Evolutionary conservation across 129 eudicot species (phyloP), one percentile per base, ranked within the genome.

Genomic region (Heracleum sosnowskyi): DNA sequence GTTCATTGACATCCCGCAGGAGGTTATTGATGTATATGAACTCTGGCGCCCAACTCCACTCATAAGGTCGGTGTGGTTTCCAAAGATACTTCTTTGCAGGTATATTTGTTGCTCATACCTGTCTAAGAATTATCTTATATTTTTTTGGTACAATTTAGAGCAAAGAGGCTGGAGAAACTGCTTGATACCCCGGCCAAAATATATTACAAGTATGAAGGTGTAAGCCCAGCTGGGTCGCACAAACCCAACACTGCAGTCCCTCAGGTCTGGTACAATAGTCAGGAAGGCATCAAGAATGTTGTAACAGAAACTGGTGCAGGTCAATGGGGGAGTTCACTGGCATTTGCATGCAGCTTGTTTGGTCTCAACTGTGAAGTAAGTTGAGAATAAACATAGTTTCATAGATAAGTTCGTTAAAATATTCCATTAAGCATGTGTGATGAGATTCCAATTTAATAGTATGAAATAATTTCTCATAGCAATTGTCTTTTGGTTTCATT

Each of bases 291-390:
- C 78, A 88, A 91, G 88, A 91, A 88, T 34, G 75, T 95, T 31
- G 98, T 95, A 75, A 95, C 98, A 9, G 98, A 95, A 81, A 95
- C 98, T 5, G 98, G 98, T 57, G 98, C 98, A 26, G 97, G 98
- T 31, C 98, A 95, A 78, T 95, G 98, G 98, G 98, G 98, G 45
- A 81, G 97, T 76, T 83, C 98, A 15, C 84, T 95, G 66, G 94
- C 98, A n/a, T 95, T 91, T 83, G 97, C 98, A 31, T 85, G 88
- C 86, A 90, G 96, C 87, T 77, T 95, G 82, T 95, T 95, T 79
- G 89, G 87, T 69, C 90, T 95, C 44, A 78, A 90, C 62, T 95
- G 97, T 60, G 96, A 91, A 80, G 98, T 95, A 87, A 88, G 86
- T 41, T 15, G 31, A 73, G 45, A 26, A 29, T 53, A 53, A 29